Conservation (phyloP, 73 alveolate genomes). For the Effrenium voratum region DNA sequence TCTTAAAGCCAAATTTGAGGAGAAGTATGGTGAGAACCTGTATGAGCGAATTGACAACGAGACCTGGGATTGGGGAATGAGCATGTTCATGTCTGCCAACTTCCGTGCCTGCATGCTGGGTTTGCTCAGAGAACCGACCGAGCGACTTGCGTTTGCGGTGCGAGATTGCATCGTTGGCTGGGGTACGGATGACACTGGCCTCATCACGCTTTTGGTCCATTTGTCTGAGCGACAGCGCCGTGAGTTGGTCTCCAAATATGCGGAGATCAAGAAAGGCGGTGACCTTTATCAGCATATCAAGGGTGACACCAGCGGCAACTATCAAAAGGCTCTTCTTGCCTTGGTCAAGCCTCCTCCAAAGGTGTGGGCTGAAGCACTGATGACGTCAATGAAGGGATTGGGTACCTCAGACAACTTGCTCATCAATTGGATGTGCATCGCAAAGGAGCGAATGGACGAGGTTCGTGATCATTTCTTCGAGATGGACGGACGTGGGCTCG, state of each 20-base stretch:
- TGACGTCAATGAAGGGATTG: constrained; percentile 78
- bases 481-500: constrained; percentile 40
- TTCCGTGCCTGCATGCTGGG: constrained; percentile 77
- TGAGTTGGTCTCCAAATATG: constrained; percentile 49
- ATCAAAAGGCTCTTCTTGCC: constrained; percentile 71
- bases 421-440: constrained; percentile 93
- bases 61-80: constrained; percentile 83
- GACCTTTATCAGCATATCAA: constrained; percentile 54
- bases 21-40: constrained; percentile 62
- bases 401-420: constrained; percentile 86
- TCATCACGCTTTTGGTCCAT: constrained; percentile 77
- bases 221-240: constrained; percentile 86
- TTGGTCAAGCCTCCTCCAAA: constrained; percentile 73
- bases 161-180: constrained; percentile 91
- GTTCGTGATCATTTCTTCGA: constrained; percentile 51
- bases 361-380: constrained; percentile 84
- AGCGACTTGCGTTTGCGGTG: constrained; percentile 75
- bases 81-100: constrained; percentile 50
- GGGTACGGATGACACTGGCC: constrained; percentile 91
- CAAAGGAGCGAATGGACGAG: constrained; percentile 89
- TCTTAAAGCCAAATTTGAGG: constrained; percentile 69
- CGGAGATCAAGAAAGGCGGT: constrained; percentile 84
- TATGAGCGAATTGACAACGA: constrained; percentile 58
- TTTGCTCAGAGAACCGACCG: constrained; percentile 53
- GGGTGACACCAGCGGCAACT: constrained; percentile 87